phyloP scores from a whole-genome alignment of 2,329 filamentous ascomycete genomes.

The Neonectria sp. region DNA sequence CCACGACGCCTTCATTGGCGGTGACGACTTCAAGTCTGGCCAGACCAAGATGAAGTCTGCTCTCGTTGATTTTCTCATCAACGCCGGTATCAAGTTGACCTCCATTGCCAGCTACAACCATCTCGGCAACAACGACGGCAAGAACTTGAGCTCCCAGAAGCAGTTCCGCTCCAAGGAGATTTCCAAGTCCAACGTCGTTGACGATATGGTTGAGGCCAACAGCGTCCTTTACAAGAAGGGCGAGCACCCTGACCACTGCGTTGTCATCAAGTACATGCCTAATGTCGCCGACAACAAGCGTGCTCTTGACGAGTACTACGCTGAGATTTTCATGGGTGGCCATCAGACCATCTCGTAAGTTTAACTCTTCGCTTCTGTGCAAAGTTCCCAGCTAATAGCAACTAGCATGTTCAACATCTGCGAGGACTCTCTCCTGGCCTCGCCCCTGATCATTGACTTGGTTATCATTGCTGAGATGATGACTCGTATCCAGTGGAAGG shows the following conservation, averaged over 20 bases:
- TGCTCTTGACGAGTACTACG: conserved; percentile 98
- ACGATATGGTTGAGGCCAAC: conserved; percentile 99
- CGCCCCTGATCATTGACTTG: conserved; percentile 96
- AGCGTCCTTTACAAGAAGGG: conserved; percentile 88
- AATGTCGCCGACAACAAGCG: conserved; percentile 99
- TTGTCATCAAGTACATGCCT: conserved; percentile 99
- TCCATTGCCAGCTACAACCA: conserved; percentile 99
- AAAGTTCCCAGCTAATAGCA: conserved; percentile 34
- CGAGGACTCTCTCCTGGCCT: conserved; percentile 96
- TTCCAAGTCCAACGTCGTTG: conserved; percentile 98
- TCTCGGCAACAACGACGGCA: conserved; percentile 99
- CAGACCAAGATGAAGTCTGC: conserved; percentile 99
- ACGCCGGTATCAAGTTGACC: conserved; percentile 97
- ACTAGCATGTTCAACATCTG: conserved; percentile 95
- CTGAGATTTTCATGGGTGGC: conserved; percentile 98
- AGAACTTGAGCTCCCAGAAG: conserved; percentile 96
- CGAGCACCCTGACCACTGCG: conserved; percentile 97
- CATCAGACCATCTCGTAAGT: conserved; percentile 93
- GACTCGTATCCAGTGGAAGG: conserved; percentile 96
- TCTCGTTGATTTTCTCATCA: conserved; percentile 98
- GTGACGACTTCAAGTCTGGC: conserved; percentile 99
- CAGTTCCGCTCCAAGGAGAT: conserved; percentile 99
- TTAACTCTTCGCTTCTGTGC: background rate
- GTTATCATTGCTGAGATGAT: conserved; percentile 96
- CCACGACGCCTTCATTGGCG: conserved; percentile 91